Evolutionary conservation across 352 stramenopile species (phyloP).

Genomic region (Phytophthora ramorum): DNA sequence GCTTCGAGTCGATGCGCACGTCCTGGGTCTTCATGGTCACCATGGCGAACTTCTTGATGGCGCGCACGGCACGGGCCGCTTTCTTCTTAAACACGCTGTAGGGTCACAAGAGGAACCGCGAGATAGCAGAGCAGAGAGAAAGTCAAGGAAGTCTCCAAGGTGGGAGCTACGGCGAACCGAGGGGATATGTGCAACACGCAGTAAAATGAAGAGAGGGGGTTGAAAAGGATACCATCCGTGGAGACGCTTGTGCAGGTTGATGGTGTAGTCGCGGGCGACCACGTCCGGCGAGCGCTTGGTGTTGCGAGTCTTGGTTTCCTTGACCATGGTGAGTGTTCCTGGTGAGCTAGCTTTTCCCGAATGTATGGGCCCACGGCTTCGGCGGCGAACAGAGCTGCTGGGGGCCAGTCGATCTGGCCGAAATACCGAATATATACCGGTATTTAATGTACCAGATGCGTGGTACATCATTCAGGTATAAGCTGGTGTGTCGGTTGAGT

Average conservation of each 20-base stretch:
- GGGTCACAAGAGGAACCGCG: constrained; percentile 26
- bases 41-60: constrained; percentile 98
- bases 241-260: constrained; percentile 98
- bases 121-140: constrained; percentile 38
- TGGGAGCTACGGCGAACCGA: constrained; percentile 76
- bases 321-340: constrained; percentile 77
- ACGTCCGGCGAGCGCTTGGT: constrained; percentile 93
- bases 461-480: constrained; percentile 9
- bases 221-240: constrained; percentile 92
- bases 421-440: constrained; percentile 19
- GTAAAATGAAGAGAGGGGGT: constrained; percentile 37
- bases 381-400: background rate
- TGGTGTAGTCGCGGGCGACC: constrained; percentile 98
- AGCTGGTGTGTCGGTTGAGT: background rate
- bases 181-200: constrained; percentile 19
- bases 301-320: constrained; percentile 88
- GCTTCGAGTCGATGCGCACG: constrained; percentile 95
- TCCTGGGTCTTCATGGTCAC: constrained; percentile 98
- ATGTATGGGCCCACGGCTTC: constrained; percentile 12
- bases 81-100: constrained; percentile 97
- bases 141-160: constrained; percentile 91
- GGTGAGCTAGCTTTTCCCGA: constrained; percentile 57
- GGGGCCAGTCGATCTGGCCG: constrained; percentile 37
- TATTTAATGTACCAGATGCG: background rate
- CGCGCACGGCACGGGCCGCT: constrained; percentile 96